Base-by-base conservation (phyloP, 805 yeast genomes). In the Cyberlindnera xishuangbannaensis region DNA sequence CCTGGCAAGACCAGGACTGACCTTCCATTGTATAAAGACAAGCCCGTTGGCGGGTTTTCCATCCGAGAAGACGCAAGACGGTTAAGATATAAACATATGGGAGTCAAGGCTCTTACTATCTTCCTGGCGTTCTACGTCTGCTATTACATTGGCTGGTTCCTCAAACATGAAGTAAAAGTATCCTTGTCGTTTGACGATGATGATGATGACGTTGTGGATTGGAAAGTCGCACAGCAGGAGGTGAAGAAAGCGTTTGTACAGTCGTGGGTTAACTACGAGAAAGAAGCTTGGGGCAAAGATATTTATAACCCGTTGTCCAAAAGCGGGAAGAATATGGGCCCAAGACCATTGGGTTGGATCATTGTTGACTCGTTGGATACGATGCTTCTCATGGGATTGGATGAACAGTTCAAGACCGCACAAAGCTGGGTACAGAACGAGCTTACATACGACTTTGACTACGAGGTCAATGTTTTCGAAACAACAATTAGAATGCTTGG, bases 401-500 rank as follows among this genome's bases (percentile, higher is more conserved):
- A 69, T 6, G 77, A 73, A 8, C 87, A 83, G 49, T 62, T 82
- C 20, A 58, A 55, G 23, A 67, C 72, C 18, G 88, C 94, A 6
- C 71, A 75, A 40, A 53, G 71, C 5, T 88, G 95, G 95, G 81
- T 88, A 30, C 67, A 70, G 30, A 61, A 77, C 36, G 85, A 75
- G 31, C 64, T 88, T 43, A 67, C 66, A 33, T 87, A 84, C 53
- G 74, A 77, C 46, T 73, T 83, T 45, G 83, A 85, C 53, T 73
- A 78, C 40, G 71, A 71, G 22, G 92, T 85, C 26, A 86, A 81
- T 52, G 78, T 86, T 6, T 88, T 88, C 58, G 97, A 87, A 55
- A 86, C 96, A n/a, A 85, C 97, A 6, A 87, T 85, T 43, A 69
- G 96, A 53, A 85, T 88, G 94, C 62, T 88, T 17, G 97, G 97